These are phyloP conservation scores for Lipomyces mesembrius DNA, from an alignment of 805 yeast genomes.

Conservation along the genomic window DNA sequence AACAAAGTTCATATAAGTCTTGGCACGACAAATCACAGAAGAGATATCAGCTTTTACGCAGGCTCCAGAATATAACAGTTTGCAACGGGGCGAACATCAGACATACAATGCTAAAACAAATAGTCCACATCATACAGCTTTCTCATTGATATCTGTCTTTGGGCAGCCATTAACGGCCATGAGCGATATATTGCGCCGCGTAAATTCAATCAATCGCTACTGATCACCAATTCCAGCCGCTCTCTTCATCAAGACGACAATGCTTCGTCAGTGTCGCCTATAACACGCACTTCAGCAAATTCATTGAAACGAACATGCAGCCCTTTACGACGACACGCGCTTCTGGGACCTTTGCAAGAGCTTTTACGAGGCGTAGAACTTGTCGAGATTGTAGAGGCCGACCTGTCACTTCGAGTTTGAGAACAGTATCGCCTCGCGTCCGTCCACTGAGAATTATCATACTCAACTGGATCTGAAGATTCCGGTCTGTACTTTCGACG, in stretches of 20 bases:
- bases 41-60: background rate
- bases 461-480: background rate
- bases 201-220: background rate
- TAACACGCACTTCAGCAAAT: constrained; percentile 6
- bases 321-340: background rate
- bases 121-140: too few species aligned
- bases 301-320: constrained; percentile 5
- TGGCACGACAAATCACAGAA: background rate
- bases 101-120: too few species aligned
- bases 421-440: background rate
- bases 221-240: background rate
- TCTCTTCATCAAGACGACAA: background rate
- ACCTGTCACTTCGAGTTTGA: background rate
- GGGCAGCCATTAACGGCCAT: background rate
- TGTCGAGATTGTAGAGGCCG: background rate
- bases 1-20: background rate
- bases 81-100: too few species aligned
- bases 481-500: background rate
- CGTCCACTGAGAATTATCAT: background rate
- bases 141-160: too few species aligned
- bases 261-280: constrained; percentile 2
- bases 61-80: background rate
- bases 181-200: background rate
- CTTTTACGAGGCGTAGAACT: background rate
- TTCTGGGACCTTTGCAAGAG: background rate